Conservation (phyloP, 441 rosid species). For the Breynia disticha region DNA sequence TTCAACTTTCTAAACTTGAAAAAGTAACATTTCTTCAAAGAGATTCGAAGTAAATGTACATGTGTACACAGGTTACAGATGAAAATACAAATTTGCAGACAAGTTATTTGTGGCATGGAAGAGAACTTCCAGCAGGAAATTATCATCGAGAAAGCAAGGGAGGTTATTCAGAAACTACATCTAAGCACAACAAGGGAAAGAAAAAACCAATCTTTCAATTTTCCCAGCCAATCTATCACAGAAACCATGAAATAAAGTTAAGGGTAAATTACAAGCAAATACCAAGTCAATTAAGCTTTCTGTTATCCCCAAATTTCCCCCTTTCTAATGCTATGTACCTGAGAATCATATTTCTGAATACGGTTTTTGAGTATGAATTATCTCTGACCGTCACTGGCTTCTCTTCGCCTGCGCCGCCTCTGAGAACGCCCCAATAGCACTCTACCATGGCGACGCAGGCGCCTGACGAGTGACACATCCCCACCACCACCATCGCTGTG, state of each 20-base stretch:
- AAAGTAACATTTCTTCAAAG: too few relatives aligned
- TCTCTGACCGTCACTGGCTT: constrained; percentile 27
- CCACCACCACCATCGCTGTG: constrained; percentile 21
- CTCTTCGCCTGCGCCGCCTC: constrained; percentile 69
- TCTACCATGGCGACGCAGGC: constrained; percentile 53
- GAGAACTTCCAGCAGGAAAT: too few relatives aligned
- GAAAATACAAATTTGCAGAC: too few relatives aligned
- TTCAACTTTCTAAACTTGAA: too few relatives aligned
- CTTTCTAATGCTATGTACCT: constrained; percentile 21
- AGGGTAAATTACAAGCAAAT: constrained; percentile 16
- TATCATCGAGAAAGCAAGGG: too few relatives aligned
- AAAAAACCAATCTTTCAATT: constrained; percentile 9
- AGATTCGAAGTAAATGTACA: too few relatives aligned
- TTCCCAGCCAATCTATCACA: constrained; percentile 14
- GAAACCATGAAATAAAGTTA: constrained; percentile 10
- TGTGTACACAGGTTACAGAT: too few relatives aligned
- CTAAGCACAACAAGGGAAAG: constrained; percentile 10
- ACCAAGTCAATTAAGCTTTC: constrained; percentile 15
- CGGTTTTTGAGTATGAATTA: neutral
- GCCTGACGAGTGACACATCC: constrained; percentile 45
- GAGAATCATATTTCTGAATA: neutral
- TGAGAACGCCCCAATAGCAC: constrained; percentile 53
- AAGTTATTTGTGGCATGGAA: too few relatives aligned
- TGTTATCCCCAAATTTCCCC: constrained; percentile 11
- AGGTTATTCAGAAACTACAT: neutral